Evolutionary conservation across 192 early-diverging fungal genomes (phyloP).

Genomic region (Pecoramyces ruminantium): DNA sequence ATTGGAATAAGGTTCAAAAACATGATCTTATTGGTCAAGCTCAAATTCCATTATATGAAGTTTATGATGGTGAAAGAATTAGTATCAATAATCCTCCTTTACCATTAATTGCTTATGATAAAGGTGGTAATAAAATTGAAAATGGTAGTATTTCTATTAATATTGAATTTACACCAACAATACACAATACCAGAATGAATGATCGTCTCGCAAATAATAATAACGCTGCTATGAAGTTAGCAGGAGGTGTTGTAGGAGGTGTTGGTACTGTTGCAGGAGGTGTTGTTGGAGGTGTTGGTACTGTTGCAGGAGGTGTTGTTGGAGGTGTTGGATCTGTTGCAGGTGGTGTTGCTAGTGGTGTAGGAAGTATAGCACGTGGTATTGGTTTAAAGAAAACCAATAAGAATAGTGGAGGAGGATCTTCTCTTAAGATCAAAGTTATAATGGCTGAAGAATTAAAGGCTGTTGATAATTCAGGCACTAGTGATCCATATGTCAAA

Average conservation of each 20-base stretch:
- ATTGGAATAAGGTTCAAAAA: conserved; percentile 60
- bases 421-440: conserved; percentile 13
- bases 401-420: conserved; percentile 3
- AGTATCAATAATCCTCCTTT: not conserved
- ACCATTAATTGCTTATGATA: not conserved
- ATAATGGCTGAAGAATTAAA: conserved; percentile 26
- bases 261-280: conserved; percentile 6
- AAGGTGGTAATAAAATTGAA: not conserved
- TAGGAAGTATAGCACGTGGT: conserved; percentile 13
- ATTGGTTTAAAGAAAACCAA: conserved; percentile 7
- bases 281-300: conserved; percentile 1
- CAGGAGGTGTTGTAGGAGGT: conserved; percentile 7
- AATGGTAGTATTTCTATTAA: not conserved
- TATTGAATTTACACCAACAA: not conserved
- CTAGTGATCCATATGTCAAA: conserved; percentile 55
- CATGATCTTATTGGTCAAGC: conserved; percentile 36
- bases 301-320: conserved; percentile 15
- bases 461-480: conserved; percentile 33
- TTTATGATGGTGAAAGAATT: conserved; percentile 21
- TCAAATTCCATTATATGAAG: conserved; percentile 27
- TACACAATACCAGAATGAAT: not conserved
- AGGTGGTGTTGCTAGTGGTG: conserved; percentile 5
- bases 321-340: conserved; percentile 8
- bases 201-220: not conserved
- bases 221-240: conserved; percentile 9